Evolutionary conservation across 345 rosid genomes (phyloP).

Genomic region (Aquilaria malaccensis): DNA sequence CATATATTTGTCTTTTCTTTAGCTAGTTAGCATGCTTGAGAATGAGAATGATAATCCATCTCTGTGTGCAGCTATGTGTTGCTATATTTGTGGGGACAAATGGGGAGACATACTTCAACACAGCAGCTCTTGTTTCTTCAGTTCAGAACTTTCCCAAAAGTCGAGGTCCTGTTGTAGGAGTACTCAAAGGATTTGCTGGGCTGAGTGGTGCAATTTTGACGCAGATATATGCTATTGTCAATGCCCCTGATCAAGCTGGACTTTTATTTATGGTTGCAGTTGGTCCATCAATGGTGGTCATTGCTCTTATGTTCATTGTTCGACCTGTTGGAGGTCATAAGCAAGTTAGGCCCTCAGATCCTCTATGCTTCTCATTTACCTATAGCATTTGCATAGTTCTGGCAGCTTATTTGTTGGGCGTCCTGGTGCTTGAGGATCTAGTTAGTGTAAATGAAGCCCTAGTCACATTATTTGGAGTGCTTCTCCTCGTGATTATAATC

Average conservation of each 20-base stretch:
- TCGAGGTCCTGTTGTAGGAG: conserved; percentile 81
- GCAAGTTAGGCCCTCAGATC: conserved; percentile 44
- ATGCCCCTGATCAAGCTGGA: conserved; percentile 48
- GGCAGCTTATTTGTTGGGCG: conserved; percentile 63
- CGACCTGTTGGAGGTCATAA: conserved; percentile 66
- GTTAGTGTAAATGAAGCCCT: conserved; percentile 36
- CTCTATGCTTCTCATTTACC: conserved; percentile 33
- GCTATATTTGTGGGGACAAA: conserved; percentile 76
- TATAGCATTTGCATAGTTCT: conserved; percentile 55
- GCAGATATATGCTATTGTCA: conserved; percentile 60
- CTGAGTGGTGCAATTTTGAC: conserved; percentile 89
- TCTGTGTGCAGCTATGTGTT: conserved; percentile 47
- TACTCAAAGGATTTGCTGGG: conserved; percentile 86
- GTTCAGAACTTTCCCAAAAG: conserved; percentile 83
- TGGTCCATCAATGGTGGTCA: conserved; percentile 59
- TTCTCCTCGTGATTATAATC: conserved; percentile 44
- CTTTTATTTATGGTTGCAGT: conserved; percentile 71
- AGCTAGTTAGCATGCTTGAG: too few species aligned
- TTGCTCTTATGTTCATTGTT: conserved; percentile 52
- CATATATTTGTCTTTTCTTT: too few species aligned
- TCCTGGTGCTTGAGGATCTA: conserved; percentile 60
- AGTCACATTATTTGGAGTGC: conserved; percentile 29
- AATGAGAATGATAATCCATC: neutral
- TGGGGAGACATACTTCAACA: conserved; percentile 88
- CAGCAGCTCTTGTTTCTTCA: conserved; percentile 70